A percentile compares a stretch with the other conserved stretches of the same genome.
Conservation (phyloP, 306 rosid species). For the Quercus agrifolia region DNA sequence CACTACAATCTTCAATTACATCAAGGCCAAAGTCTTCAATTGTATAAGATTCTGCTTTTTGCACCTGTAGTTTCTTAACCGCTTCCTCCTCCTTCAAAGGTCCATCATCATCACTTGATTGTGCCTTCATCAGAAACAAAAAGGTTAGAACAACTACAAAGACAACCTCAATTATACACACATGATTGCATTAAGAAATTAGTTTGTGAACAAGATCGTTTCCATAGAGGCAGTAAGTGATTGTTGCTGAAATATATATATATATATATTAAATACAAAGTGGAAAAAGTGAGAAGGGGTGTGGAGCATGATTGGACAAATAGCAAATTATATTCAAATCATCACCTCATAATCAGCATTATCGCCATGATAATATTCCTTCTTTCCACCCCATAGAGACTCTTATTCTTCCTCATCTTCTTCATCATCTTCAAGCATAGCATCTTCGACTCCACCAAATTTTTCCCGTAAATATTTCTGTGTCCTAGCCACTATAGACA, state of each 20-base stretch:
- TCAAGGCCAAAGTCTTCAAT: no score
- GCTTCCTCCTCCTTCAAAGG: conserved; percentile 67
- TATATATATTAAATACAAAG: not conserved
- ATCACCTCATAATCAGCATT: conserved; percentile 76
- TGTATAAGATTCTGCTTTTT: no score
- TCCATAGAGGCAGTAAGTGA: conserved; percentile 23
- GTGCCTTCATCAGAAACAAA: no score
- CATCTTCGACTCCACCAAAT: conserved; percentile 63
- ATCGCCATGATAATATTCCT: conserved; percentile 57
- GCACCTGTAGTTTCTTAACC: conserved; percentile 48
- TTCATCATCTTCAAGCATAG: conserved; percentile 49
- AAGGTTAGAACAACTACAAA: no score
- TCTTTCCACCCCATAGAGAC: conserved; percentile 37
- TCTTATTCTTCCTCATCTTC: conserved; percentile 49
- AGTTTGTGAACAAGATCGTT: not conserved
- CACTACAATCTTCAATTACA: no score
- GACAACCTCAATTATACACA: no score
- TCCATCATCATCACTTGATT: conserved; percentile 76
- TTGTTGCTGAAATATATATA: not conserved
- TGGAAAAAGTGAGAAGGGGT: not conserved
- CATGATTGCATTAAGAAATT: no score
- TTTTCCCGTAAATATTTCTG: conserved; percentile 17
- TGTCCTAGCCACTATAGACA: conserved; percentile 56
- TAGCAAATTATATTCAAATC: no score
- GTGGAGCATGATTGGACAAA: no score